These are phyloP conservation scores for Ganoderma multipileum DNA, from an alignment of 1,284 basidiomycete species.

Conservation along the genomic window DNA sequence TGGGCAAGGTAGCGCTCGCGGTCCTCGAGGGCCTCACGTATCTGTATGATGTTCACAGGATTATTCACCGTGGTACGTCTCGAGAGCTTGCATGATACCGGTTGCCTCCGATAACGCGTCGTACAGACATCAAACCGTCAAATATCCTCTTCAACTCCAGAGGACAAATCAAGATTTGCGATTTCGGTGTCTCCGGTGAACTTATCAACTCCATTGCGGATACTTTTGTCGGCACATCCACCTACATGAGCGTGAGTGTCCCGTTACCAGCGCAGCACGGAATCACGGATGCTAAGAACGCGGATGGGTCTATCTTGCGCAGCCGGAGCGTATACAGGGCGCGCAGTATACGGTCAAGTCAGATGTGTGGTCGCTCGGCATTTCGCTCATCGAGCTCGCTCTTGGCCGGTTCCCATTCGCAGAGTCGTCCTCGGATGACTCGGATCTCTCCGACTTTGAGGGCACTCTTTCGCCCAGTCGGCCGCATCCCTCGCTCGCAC, in stretches of 20 bases:
- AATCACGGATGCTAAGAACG: slow-evolving; percentile 22
- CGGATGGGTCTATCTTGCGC: slow-evolving; percentile 16
- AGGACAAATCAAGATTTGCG: slow-evolving; percentile 98
- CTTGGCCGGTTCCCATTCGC: slow-evolving; percentile 94
- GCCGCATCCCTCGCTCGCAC: slow-evolving; percentile 44
- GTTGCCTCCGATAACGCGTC: neutral
- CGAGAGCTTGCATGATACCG: neutral
- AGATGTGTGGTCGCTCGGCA: slow-evolving; percentile 97
- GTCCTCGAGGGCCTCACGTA: slow-evolving; percentile 97
- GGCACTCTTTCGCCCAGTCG: slow-evolving; percentile 68
- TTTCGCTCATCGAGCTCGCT: slow-evolving; percentile 93
- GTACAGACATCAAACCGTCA: slow-evolving; percentile 98
- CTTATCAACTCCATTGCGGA: slow-evolving; percentile 99
- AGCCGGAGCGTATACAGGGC: slow-evolving; percentile 99
- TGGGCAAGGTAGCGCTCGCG: slow-evolving; percentile 89
- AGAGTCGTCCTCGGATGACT: slow-evolving; percentile 68
- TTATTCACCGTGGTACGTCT: slow-evolving; percentile 91
- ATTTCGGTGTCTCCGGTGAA: slow-evolving; percentile 98
- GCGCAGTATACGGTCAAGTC: slow-evolving; percentile 98
- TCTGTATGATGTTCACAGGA: slow-evolving; percentile 98
- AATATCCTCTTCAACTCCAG: slow-evolving; percentile 95
- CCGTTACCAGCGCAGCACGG: slow-evolving; percentile 42
- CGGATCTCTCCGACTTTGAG: slow-evolving; percentile 74
- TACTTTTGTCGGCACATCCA: slow-evolving; percentile 98
- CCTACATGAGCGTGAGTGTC: slow-evolving; percentile 97